These are phyloP conservation scores for Amoebophrya sp. DNA, from an alignment of 169 alveolate species.

Conservation along the genomic window DNA sequence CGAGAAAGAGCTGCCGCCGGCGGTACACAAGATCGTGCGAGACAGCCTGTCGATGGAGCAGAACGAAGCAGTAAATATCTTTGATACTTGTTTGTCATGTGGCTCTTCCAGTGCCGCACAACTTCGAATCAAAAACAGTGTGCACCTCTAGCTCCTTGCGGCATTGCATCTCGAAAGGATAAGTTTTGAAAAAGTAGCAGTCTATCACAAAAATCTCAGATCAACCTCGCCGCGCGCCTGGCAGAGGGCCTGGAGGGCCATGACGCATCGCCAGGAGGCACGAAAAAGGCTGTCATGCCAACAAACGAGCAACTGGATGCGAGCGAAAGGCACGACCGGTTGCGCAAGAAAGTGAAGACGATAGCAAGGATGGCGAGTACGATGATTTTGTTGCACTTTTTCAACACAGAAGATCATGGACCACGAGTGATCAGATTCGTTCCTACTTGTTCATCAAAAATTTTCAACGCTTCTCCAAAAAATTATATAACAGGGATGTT, in stretches of 20 bases:
- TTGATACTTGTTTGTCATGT: neutral
- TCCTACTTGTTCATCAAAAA: too few relatives aligned
- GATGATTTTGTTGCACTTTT: too few relatives aligned
- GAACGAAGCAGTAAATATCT: neutral
- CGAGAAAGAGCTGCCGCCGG: slow-evolving; percentile 51
- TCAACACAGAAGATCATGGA: too few relatives aligned
- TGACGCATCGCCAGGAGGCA: neutral
- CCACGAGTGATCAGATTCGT: too few relatives aligned
- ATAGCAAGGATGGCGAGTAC: slow-evolving; percentile 17
- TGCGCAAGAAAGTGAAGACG: neutral
- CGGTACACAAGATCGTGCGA: slow-evolving; percentile 33
- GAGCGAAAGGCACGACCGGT: neutral
- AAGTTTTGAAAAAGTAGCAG: neutral
- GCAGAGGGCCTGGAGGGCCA: slow-evolving; percentile 2
- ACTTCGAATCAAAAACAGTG: slow-evolving; percentile 35
- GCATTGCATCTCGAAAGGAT: slow-evolving; percentile 31
- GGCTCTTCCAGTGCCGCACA: slow-evolving; percentile 9
- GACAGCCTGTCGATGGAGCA: slow-evolving; percentile 16
- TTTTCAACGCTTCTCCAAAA: too few relatives aligned
- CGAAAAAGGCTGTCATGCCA: neutral
- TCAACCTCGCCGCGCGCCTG: slow-evolving; percentile 2
- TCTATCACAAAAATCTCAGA: neutral
- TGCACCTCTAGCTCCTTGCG: slow-evolving; percentile 31
- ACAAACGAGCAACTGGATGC: neutral
- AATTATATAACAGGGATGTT: slow-evolving; percentile 63